Base-by-base conservation (phyloP, 2,329 filamentous ascomycete genomes). In the Cryphonectria naterciae region DNA sequence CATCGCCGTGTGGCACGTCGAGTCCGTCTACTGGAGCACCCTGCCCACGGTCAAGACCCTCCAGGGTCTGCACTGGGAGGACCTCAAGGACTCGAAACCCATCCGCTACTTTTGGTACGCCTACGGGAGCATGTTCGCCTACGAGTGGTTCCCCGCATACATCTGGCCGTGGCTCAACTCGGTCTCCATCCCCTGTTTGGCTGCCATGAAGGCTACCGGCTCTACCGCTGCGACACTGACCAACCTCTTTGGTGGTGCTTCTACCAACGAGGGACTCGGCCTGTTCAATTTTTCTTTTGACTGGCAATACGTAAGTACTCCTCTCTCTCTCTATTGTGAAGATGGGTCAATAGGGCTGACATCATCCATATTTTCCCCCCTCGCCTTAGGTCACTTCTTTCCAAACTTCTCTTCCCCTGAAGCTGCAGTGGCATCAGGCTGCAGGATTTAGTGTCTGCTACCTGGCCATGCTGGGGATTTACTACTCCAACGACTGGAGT, bases 121-220 rank as follows among this genome's bases (percentile, higher is more conserved):
- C 52, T 86, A 86, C 65, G 75, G 73, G 0, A 81, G 79, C 74
- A 87, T 87, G 83, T 83, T 81, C 17, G 52, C 81, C 17, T 88
- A 85, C 71, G 86, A 88, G 73, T 83, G 85, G 72, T 82, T 88
- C 41, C 86, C 86, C 0, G 85, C 85, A 2, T 88, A 88, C 70
- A 85, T 88, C 56, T 86, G 82, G 67, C 85, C 86, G 0, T 88
- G 85, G 84, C 81, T 88, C 13, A 87, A 87, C 75, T 85, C 84
- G 0, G 78, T 88, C 19, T 88, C 86, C 0, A 82, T 88, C 11
- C 84, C 85, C 0, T 88, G 86, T 71, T 75, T 88, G 19, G 86
- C 86, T 1, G 77, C 86, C 0, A 85, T 86, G 82, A 80, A 86
- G 52, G 81, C 85, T 0, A 86, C 83, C 0, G 85, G 85, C 7